Percentiles rank a stretch among this genome's conserved stretches.
Evolutionary conservation across 441 rosid species (phyloP).

Genomic region (Erodium trifolium): DNA sequence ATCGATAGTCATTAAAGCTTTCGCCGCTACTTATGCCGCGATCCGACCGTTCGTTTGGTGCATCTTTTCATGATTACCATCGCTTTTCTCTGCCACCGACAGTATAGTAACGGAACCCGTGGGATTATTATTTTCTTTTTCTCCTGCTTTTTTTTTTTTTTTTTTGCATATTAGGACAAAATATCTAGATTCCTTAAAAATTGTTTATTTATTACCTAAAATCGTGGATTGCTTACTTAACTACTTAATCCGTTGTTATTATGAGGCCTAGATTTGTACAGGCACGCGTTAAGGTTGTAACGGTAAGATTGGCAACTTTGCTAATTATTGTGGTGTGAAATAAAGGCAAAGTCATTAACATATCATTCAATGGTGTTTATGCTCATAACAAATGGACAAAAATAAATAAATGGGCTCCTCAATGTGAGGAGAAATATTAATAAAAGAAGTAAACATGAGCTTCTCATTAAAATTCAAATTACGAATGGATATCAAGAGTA

Average conservation of each 20-base stretch:
- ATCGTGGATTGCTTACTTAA: neutral
- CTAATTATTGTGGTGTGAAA: neutral
- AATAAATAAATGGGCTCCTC: neutral
- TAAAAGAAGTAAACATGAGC: too few relatives aligned
- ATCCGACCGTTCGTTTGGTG: slow-evolving; percentile 4
- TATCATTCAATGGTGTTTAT: neutral
- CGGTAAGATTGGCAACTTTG: neutral
- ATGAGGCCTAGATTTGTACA: too few relatives aligned
- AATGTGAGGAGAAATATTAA: too few relatives aligned
- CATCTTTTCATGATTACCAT: slow-evolving; percentile 1
- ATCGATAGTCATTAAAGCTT: neutral
- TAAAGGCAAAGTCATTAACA: neutral
- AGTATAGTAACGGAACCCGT: slow-evolving; percentile 6
- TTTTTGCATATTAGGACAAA: neutral
- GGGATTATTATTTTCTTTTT: neutral
- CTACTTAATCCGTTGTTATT: neutral
- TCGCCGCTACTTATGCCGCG: neutral
- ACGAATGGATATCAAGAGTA: too few relatives aligned
- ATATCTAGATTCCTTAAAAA: neutral
- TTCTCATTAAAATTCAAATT: too few relatives aligned
- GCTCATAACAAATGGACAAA: neutral
- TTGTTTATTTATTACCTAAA: neutral
- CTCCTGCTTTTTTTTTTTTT: too few relatives aligned
- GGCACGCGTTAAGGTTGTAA: neutral
- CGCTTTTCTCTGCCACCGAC: slow-evolving; percentile 7